Evolutionary conservation across 441 rosid genomes (phyloP).

Genomic region (Euphorbia celastroides): DNA sequence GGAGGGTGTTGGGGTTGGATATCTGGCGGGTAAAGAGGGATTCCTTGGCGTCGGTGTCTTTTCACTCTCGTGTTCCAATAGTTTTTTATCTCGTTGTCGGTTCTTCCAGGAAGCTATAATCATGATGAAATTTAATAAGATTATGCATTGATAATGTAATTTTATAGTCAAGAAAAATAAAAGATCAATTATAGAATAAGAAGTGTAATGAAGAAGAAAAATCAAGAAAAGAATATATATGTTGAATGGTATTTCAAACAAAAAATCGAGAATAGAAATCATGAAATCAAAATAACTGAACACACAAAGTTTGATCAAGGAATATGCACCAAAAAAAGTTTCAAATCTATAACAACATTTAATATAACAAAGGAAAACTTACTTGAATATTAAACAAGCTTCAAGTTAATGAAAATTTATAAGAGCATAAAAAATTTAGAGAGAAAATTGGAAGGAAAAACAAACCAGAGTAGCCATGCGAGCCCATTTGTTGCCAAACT

Average conservation of each 20-base stretch:
- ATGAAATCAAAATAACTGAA: not conserved
- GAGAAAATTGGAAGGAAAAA: slow-evolving; percentile 2
- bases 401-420: not conserved
- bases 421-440: too few species aligned
- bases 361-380: too few species aligned
- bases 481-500: slow-evolving; percentile 91
- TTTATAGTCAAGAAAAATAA: too few species aligned
- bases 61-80: slow-evolving; percentile 91
- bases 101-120: slow-evolving; percentile 77
- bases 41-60: slow-evolving; percentile 73
- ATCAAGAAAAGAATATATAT: too few species aligned
- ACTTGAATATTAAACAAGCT: too few species aligned
- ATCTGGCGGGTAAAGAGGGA: slow-evolving; percentile 75
- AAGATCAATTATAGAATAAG: too few species aligned
- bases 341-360: too few species aligned
- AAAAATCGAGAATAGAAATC: not conserved
- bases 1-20: slow-evolving; percentile 39
- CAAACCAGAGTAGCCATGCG: slow-evolving; percentile 81
- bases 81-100: slow-evolving; percentile 90
- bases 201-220: too few species aligned
- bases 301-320: too few species aligned
- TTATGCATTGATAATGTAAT: too few species aligned
- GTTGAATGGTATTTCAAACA: too few species aligned
- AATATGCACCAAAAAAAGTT: too few species aligned
- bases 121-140: not conserved